phyloP scores from a whole-genome alignment of 192 early-diverging fungal species.

The Phlyctochytrium arcticum region DNA sequence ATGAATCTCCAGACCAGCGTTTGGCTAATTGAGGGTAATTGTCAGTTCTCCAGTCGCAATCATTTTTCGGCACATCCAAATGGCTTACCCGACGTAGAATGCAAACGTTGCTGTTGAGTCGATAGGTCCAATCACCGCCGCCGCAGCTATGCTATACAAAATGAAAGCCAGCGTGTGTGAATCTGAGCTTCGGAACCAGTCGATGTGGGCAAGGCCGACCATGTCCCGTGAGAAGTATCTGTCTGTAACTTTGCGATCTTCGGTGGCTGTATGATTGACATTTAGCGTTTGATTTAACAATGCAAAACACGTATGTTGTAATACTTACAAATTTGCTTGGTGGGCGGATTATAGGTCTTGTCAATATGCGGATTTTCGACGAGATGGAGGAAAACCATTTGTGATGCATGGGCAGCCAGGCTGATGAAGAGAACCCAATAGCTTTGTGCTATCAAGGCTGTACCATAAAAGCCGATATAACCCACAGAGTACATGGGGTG shows the following conservation, averaged over 20 bases:
- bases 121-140: slow-evolving; percentile 50
- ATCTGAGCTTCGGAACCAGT: slow-evolving; percentile 81
- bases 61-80: too few relatives aligned
- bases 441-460: slow-evolving; percentile 84
- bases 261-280: background rate
- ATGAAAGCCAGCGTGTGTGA: slow-evolving; percentile 72
- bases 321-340: slow-evolving; percentile 10
- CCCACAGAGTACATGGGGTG: slow-evolving; percentile 99
- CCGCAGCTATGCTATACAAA: slow-evolving; percentile 67
- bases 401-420: slow-evolving; percentile 79
- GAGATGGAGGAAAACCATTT: slow-evolving; percentile 82
- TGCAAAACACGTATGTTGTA: background rate
- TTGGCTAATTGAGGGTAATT: slow-evolving; percentile 65
- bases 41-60: too few relatives aligned
- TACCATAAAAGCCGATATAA: slow-evolving; percentile 93
- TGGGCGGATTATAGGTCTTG: slow-evolving; percentile 52
- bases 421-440: slow-evolving; percentile 89
- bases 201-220: slow-evolving; percentile 87
- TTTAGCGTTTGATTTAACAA: background rate
- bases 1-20: slow-evolving; percentile 83
- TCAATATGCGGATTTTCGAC: slow-evolving; percentile 91
- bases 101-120: slow-evolving; percentile 33
- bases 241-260: background rate
- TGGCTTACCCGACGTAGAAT: slow-evolving; percentile 40
- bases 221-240: slow-evolving; percentile 77